A percentile compares a stretch with the other conserved stretches of the same genome.
phyloP scores from a whole-genome alignment of 345 rosid species.

The Jatropha curcas region DNA sequence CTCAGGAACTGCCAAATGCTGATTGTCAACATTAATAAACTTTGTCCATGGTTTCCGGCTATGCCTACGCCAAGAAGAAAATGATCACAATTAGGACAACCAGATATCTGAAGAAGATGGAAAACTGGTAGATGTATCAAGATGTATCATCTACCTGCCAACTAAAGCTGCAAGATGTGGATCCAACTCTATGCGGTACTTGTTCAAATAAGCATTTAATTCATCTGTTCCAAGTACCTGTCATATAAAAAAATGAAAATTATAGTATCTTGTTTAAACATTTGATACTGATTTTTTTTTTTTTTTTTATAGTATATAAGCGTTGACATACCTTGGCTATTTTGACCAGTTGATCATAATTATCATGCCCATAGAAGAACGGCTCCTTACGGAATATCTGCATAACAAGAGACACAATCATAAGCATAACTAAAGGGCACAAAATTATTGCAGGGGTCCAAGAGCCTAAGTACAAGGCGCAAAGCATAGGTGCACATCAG shows the following conservation, averaged over 20 bases:
- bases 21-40: slow-evolving; percentile 84
- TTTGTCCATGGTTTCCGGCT: slow-evolving; percentile 92
- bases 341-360: slow-evolving; percentile 95
- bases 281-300: no score
- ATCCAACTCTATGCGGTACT: slow-evolving; percentile 86
- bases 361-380: slow-evolving; percentile 98
- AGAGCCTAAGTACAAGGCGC: no score
- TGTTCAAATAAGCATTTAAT: slow-evolving; percentile 71
- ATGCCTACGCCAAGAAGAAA: slow-evolving; percentile 50
- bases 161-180: slow-evolving; percentile 87
- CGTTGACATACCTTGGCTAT: slow-evolving; percentile 76
- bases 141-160: slow-evolving; percentile 58
- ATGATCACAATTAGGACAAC: slow-evolving; percentile 6
- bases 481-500: no score
- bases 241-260: slow-evolving; percentile 10
- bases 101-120: not conserved
- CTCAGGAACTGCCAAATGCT: slow-evolving; percentile 90
- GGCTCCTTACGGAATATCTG: slow-evolving; percentile 99
- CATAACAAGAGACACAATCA: slow-evolving; percentile 33
- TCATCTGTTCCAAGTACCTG: slow-evolving; percentile 97
- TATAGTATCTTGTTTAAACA: not conserved
- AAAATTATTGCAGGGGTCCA: no score
- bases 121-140: not conserved
- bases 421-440: slow-evolving; percentile 28
- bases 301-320: no score